Conservation (phyloP, 768 basidiomycete species). For the Sarcomyxa edulis region DNA sequence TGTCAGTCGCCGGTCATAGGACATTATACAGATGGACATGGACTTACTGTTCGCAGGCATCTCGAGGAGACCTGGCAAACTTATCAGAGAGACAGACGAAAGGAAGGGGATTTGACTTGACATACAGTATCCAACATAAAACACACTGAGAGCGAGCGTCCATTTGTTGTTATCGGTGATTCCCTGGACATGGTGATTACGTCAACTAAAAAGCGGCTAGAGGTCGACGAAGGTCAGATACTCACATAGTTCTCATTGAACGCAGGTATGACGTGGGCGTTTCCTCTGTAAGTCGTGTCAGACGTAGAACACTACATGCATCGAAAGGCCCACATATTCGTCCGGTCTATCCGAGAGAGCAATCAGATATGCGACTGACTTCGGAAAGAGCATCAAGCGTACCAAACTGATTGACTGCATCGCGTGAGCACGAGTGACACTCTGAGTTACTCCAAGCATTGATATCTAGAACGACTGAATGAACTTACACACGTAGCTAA, state of each 20-base stretch:
- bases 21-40: too few relatives aligned
- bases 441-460: background rate
- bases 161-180: constrained; percentile 49
- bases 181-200: constrained; percentile 24
- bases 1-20: background rate
- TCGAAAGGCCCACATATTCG: constrained; percentile 39
- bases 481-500: constrained; percentile 44
- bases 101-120: background rate
- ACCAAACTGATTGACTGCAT: constrained; percentile 44
- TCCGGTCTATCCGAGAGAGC: constrained; percentile 41
- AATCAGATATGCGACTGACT: constrained; percentile 1
- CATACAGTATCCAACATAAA: constrained; percentile 57
- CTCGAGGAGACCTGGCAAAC: constrained; percentile 38
- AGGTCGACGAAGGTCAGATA: constrained; percentile 1
- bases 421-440: constrained; percentile 9
- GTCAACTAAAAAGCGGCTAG: background rate
- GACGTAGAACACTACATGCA: constrained; percentile 1
- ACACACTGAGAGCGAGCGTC: constrained; percentile 53
- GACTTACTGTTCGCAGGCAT: constrained; percentile 49
- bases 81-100: background rate
- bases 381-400: constrained; percentile 6
- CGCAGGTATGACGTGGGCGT: constrained; percentile 45
- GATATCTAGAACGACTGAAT: too few relatives aligned
- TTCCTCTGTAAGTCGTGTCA: constrained; percentile 32
- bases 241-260: constrained; percentile 52